Base-by-base conservation (phyloP, 352 stramenopile species). In the Blastocystis sp. region DNA sequence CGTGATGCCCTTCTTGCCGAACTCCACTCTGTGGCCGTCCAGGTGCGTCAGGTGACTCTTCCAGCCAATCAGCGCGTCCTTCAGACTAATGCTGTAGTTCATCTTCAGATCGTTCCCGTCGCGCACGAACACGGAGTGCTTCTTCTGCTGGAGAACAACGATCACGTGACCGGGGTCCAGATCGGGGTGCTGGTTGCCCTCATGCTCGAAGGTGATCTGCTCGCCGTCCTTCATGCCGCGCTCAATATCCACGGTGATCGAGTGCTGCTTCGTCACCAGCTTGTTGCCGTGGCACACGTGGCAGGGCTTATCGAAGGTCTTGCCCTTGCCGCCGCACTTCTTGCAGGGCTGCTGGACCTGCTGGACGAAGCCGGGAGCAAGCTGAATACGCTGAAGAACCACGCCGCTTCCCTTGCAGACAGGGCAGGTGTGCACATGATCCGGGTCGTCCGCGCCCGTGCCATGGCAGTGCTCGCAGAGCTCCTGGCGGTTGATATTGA, bases 81-180 rank as follows among this genome's bases (percentile, higher is more conserved):
- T 95, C 78, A 98, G 93, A 39, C 95, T 94, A 92, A 98, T 97
- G 85, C 95, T 94, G 91, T 98, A 94, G 62, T 96, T 97, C 91
- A 96, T 96, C 92, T 96, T 97, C 61, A 98, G 93, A 85, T 98
- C 91, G 92, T 98, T 95, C 2, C 95, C 95, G 85, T 98, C 95
- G 45, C 96, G 94, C 26, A 96, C 94, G 91, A 97, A 98, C 3
- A 95, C 69, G 3, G 93, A 77, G 91, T 98, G 93, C 4, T 92
- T 92, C 63, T 93, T 90, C 31, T 97, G 96, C 33, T 94, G 88
- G 59, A 98, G 92, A 45, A 97, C 92, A 85, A 98, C 94, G 29
- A 96, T 94, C 65, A 98, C 91, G 92, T 98, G 95, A 62, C 96
- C 96, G 13, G 96, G 92, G 55, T 93, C 96, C 90, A 97, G 94